Percentiles rank a stretch among this genome's conserved stretches.
Evolutionary conservation across 2,329 filamentous ascomycete species (phyloP).

Genomic region (Coniochaeta sp.): DNA sequence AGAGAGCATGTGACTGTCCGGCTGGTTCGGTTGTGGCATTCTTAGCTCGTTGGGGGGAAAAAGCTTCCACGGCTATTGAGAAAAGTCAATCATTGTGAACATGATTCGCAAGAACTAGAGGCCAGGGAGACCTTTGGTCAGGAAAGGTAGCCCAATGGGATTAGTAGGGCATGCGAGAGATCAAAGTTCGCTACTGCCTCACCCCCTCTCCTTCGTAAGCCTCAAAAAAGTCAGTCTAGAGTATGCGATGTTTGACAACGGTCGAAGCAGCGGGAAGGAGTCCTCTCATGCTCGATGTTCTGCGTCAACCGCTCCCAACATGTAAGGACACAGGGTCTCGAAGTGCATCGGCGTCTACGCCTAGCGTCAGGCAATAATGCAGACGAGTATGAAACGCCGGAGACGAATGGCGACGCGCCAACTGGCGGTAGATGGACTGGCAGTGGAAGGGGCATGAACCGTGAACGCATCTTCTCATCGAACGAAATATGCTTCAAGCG

Average conservation of each 20-base stretch:
- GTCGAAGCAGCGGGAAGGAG: neutral
- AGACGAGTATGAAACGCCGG: neutral
- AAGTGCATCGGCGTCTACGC: neutral
- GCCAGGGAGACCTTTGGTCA: neutral
- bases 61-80: neutral
- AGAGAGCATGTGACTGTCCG: neutral
- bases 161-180: neutral
- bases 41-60: neutral
- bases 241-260: neutral
- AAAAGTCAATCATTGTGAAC: neutral
- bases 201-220: neutral
- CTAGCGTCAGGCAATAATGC: slow-evolving; percentile 1
- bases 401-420: neutral
- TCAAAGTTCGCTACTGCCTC: neutral
- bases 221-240: neutral
- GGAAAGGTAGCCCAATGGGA: neutral
- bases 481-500: neutral
- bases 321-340: neutral
- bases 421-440: neutral
- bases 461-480: neutral
- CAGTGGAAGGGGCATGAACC: neutral
- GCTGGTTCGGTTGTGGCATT: neutral
- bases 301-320: neutral
- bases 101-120: neutral
- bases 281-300: neutral